Evolutionary conservation across 495 filamentous ascomycete genomes (phyloP), one percentile per base, ranked within the genome.

Genomic region (Aspergillus mulundensis): DNA sequence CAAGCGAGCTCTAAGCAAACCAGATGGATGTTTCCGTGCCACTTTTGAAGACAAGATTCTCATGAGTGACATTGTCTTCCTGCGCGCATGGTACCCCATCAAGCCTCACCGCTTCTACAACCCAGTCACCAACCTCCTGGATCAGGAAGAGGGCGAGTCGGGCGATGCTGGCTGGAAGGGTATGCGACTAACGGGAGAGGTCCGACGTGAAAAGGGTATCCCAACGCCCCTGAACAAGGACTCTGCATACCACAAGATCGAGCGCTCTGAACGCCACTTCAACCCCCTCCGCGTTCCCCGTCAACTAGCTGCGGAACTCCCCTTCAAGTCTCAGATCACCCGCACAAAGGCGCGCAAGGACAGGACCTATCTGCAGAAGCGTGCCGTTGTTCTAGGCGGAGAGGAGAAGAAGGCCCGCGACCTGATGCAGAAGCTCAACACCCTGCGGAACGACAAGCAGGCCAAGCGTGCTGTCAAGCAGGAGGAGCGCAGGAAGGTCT

Each of bases 21-120:
- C 93, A 1, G 95, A 98, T 43, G 94, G 94, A 14, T 86, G 90
- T 74, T 96, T 93, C 80, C 84, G 94, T 64, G 94, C 94, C 14
- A 96, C 93, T 0, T 98, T 98, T 60, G 94, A 98, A 70, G 94
- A 98, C 75, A 98, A 97, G 76, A 87, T 97, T 44, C 77, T 98
- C 14, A 94, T 96, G 84, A 88, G 84, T 68, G 94, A 98, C 63
- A 93, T 98, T 60, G 88, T 96, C 42, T 97, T 98, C 77, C 71
- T 98, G 32, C 80, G 92, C 11, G 93, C 95, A 2, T 98, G 94
- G 94, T 97, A 95, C 71, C 90, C 94, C 7, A 85, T 97, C 69
- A 90, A 89, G 61, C 94, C 93, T 7, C 89, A 91, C 62, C 84
- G 90, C 21, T 97, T 95, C 83, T 96, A 98, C 74, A 97, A 97